Evolutionary conservation across 2,329 filamentous ascomycete genomes (phyloP), one percentile per base, ranked within the genome.

Genomic region (Sporothrix variecibatus): DNA sequence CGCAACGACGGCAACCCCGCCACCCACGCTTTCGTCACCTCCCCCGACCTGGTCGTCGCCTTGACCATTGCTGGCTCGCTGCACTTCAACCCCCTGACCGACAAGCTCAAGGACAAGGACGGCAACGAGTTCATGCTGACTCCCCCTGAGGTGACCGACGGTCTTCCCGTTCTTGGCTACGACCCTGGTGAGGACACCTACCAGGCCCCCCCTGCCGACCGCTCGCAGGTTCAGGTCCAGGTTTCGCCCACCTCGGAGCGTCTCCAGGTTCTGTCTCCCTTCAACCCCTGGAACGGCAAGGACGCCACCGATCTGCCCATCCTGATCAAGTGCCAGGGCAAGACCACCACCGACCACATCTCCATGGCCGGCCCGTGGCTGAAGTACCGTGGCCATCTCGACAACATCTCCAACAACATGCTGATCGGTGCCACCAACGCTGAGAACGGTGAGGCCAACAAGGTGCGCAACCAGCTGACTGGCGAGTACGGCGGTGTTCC

Each of bases 321-420:
- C 81, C 88, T 99, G 78, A 98, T 98, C 89, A 99, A 99, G 91
- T 89, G 92, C 77, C 85, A 96, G 85, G 95, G 95, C 84, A 98
- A 98, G 91, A 97, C 94, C 78, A 98, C 95, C 77, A 97, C 95
- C 77, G 95, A 97, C 82, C 94, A 97, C 87, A 97, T 97, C 85
- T 97, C 94, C 76, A 97, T 97, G 94, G 95, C 94, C 78, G 94
- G 95, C 78, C 94, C 95, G 76, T 97, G 95, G 95, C 88, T 98
- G 84, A 98, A 98, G 89, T 98, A 98, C 90, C 94, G 95, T 89
- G 95, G 95, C 77, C 95, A 98, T 83, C 89, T 98, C 81, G 95
- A 98, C 90, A 98, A 98, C 90, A 98, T 98, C 87, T 98, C 95
- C 82, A 98, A 98, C 91, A 98, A 98, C 90, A 97, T 98, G 94